Conservation (phyloP, 2,329 filamentous ascomycete species). For the Arthrobotrys conoides region DNA sequence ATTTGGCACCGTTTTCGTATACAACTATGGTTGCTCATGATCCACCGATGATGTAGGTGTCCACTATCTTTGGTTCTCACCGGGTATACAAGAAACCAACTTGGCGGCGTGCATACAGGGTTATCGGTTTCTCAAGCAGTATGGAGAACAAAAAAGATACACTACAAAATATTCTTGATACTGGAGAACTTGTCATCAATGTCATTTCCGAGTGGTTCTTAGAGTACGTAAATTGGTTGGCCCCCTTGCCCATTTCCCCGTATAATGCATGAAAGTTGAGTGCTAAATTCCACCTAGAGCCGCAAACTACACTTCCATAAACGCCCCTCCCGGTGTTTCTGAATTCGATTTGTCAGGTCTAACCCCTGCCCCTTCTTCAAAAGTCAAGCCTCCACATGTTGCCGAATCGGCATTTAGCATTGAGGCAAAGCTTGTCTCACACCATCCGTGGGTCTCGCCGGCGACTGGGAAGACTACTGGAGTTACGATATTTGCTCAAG, state of each 20-base stretch:
- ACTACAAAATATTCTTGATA: constrained; percentile 79
- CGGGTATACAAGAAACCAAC: neutral
- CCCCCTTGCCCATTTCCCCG: neutral
- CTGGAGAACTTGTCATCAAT: constrained; percentile 84
- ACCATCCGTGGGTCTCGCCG: constrained; percentile 80
- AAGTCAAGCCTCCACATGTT: constrained; percentile 80
- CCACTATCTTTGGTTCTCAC: too few relatives aligned
- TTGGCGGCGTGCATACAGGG: constrained; percentile 3
- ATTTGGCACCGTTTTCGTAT: constrained; percentile 90
- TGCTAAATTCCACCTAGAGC: constrained; percentile 68
- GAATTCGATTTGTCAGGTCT: constrained; percentile 87
- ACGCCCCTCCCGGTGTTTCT: constrained; percentile 80
- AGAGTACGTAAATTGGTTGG: constrained; percentile 70
- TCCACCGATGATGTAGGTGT: constrained; percentile 81
- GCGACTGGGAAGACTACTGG: constrained; percentile 81
- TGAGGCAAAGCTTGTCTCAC: constrained; percentile 82
- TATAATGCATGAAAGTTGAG: neutral
- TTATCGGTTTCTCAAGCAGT: constrained; percentile 73
- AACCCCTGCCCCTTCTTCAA: constrained; percentile 76
- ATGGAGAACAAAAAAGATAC: constrained; percentile 80
- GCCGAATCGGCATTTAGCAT: constrained; percentile 86
- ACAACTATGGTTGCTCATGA: constrained; percentile 87
- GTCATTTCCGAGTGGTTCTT: constrained; percentile 87
- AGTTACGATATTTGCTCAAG: constrained; percentile 83
- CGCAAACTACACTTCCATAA: constrained; percentile 83